Evolutionary conservation across 192 early-diverging fungal genomes (phyloP), one percentile per base, ranked within the genome.

Genomic region (Rhizophagus sp.): DNA sequence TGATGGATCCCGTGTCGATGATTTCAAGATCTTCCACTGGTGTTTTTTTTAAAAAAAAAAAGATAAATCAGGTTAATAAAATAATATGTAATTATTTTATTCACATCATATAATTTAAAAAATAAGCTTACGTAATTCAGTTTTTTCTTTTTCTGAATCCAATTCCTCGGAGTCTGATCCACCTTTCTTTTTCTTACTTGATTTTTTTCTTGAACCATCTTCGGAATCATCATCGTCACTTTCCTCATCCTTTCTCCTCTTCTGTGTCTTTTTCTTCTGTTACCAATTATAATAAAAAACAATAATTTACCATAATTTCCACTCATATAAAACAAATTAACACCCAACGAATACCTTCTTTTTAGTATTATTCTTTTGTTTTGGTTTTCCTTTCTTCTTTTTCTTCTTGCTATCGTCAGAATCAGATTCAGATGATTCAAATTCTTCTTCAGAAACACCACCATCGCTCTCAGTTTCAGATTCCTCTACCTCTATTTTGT

Each of bases 151-250:
- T 47, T 47, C 44, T 12, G 44, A 13, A 47, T 47, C 36, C 15
- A 36, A n/a, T 1, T 39, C 34, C 0, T 34, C 36, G 24, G 19
- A 22, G 22, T 25, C 64, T 30, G 64, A 66, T 25, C 11, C 64
- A 5, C 30, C 27, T 33, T 66, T 66, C 24, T 66, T 66, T 66
- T 66, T 66, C 30, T 66, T 66, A 66, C 22, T 27, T 9, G 64
- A 66, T 66, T 15, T 66, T 33, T 33, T 66, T 33, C 22, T 66
- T 27, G 30, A 25, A 65, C 33, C 64, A 25, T 65, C 64, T 12
- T 65, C 64, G 25, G 64, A 65, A 13, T 65, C 64, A 65, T 30
- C 64, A 65, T 65, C 64, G 27, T 65, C 64, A 30, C 64, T 65
- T 11, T 30, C 27, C 27, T 65, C 64, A 65, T 65, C 64, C 64